These are phyloP conservation scores for Globisporangium cystogenes DNA, from an alignment of 352 stramenopile species.

Conservation along the genomic window DNA sequence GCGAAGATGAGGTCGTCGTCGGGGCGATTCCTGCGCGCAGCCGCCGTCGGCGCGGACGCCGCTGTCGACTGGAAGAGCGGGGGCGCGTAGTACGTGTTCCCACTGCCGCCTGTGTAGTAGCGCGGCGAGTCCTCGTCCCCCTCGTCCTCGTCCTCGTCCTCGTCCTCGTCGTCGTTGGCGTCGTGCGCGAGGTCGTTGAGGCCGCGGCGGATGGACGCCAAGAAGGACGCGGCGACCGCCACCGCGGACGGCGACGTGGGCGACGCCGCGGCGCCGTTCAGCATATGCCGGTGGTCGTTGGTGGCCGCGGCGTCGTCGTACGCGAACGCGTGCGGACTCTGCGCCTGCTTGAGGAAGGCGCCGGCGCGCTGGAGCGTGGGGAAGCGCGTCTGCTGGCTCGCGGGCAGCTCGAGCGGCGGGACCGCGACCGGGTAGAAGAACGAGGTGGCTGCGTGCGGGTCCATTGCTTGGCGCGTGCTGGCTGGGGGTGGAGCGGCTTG, in stretches of 20 bases:
- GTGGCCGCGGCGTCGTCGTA: not conserved
- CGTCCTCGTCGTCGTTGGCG: constrained; percentile 6
- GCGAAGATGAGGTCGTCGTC: constrained; percentile 19
- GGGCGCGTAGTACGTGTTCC: constrained; percentile 16
- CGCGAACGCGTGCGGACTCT: constrained; percentile 2
- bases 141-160: constrained; percentile 11
- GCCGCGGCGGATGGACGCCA: constrained; percentile 14
- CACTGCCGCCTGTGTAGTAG: constrained; percentile 14
- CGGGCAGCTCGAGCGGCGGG: constrained; percentile 9
- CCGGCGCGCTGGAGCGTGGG: constrained; percentile 14
- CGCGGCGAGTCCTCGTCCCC: constrained; percentile 3
- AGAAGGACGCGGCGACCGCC: constrained; percentile 9
- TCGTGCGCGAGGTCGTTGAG: constrained; percentile 16
- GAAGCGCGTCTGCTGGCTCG: constrained; percentile 7
- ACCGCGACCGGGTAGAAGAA: constrained; percentile 10
- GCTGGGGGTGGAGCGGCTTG: not conserved
- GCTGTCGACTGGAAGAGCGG: not conserved
- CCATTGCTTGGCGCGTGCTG: not conserved
- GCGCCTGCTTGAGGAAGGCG: constrained; percentile 15
- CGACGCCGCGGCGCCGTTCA: not conserved
- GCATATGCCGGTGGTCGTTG: not conserved
- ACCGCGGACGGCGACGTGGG: constrained; percentile 14
- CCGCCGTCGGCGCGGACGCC: not conserved
- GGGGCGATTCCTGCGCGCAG: not conserved
- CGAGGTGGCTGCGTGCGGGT: not conserved